Base-by-base conservation (phyloP, 768 basidiomycete genomes). In the Boletus huronensis region DNA sequence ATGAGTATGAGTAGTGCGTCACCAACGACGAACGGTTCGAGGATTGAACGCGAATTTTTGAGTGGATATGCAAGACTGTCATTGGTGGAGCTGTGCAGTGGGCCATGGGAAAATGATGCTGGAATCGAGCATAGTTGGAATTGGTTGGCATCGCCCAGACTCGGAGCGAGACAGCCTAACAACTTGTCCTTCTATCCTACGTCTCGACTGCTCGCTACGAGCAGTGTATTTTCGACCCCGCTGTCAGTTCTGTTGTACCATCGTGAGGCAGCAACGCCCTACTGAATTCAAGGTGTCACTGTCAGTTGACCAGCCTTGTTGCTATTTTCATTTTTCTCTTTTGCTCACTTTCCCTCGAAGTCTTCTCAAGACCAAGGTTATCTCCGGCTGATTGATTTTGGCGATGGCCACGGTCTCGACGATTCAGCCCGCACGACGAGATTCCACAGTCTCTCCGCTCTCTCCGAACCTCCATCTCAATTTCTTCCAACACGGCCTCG, bases 401-500 rank as follows among this genome's bases (percentile, higher is more conserved):
- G 57, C 58, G 65, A 67, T 71, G 64, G 67, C 65, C 68, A 79
- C 82, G 77, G 75, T 82, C 52, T 74, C 83, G 52, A 70, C 79
- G 50, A 72, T 83, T 58, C 80, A 79, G 57, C 70, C 75, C 36
- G 59, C 74, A 53, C 72, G 75, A 60, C 76, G 73, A 53, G 76
- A 79, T 48, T 65, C 70, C 31, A 61, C 74, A 9, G 50, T 64
- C 25, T 32, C 70, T 21, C 58, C 67, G n/a, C 55, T 71, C 55
- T 56, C 75, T 23, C 57, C 72, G 44, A 67, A 69, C 60, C 56
- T 72, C 40, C 71, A 67, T 61, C 64, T 76, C 55, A 69, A 66
- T 52, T 67, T 79, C 57, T 84, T 83, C 70, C 74, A 83, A 48
- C 77, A 76, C 62, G 72, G 77, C 39, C 75, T 86, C 54, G 64